Base-by-base conservation (phyloP, 2,329 filamentous ascomycete species). In the Epichloe brachyelytri region DNA sequence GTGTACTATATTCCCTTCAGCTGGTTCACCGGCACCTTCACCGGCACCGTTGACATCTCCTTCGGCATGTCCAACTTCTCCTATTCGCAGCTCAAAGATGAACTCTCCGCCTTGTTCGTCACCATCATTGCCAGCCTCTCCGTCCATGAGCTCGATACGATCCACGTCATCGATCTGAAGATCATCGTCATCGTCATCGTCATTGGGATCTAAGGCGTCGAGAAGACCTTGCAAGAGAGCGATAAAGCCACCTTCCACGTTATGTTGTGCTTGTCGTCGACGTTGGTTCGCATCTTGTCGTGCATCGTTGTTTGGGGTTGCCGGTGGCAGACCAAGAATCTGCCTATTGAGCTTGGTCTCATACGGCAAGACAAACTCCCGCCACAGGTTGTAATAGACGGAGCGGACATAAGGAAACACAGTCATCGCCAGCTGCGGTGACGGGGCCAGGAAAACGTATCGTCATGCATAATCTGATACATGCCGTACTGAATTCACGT, bases 371-470 rank as follows among this genome's bases (percentile, higher is more conserved):
- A 76, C 69, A 22, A 78, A 59, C 47, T 69, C 66, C 30, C 66
- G 68, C 59, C 76, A 74, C 3, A 78, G 40, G 49, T 66, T 67
- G 54, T 68, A 67, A 59, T 80, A 78, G 8, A 71, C 55, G 41
- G 65, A 65, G 36, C 68, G 67, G 4, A 72, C 60, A 43, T 70
- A 71, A 0, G 78, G 78, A 54, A 78, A 71, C 3, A 74, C 54
- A 1, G 71, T 66, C 48, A 79, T 62, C n/a, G 71, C 73, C 53
- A 76, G 72, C 39, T 71, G 67, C 0, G 76, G 72, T 0, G 76
- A 74, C 0, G 76, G 77, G 78, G 77, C 77, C 77, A 80, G 14
- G 62, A 59, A 46, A 73, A 66, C n/a, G 71, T 60, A 33, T 71
- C 65, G 40, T 75, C 66, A 43, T 71, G 67, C 49, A 72, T 65